Conservation (phyloP, 2,329 filamentous ascomycete species). For the Neonectria coccinea region DNA sequence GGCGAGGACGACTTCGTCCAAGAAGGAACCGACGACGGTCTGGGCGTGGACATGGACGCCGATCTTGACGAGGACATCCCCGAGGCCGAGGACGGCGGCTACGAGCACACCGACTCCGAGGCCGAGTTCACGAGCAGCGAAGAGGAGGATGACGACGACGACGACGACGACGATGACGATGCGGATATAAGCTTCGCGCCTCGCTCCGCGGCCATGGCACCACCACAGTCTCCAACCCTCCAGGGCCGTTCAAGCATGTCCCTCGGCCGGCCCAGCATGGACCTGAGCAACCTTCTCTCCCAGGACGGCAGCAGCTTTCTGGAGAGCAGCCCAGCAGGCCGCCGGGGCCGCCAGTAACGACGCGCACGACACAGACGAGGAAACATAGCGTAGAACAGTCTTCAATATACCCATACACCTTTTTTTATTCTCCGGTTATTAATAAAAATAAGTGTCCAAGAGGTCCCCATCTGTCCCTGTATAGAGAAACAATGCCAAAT, state of each 20-base stretch:
- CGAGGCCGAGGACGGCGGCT: conserved; percentile 72
- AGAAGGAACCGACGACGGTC: conserved; percentile 45
- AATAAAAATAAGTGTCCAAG: conserved; percentile 6
- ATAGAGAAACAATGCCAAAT: conserved; percentile 10
- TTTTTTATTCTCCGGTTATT: conserved; percentile 29
- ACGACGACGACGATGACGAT: conserved; percentile 45
- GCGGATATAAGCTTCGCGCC: conserved; percentile 55
- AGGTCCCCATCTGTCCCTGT: not conserved
- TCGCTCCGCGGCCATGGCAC: conserved; percentile 49
- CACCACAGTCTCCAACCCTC: conserved; percentile 55
- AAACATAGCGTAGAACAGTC: conserved; percentile 29
- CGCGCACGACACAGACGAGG: conserved; percentile 20
- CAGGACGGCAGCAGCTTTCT: conserved; percentile 69
- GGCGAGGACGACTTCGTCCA: conserved; percentile 70
- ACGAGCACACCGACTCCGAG: conserved; percentile 84
- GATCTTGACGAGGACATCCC: conserved; percentile 79
- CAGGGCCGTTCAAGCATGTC: conserved; percentile 45
- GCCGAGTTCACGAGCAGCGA: conserved; percentile 68
- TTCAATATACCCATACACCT: conserved; percentile 40
- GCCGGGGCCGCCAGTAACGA: conserved; percentile 49
- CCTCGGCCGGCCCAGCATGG: conserved; percentile 61
- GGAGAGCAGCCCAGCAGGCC: conserved; percentile 65
- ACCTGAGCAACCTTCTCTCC: conserved; percentile 67
- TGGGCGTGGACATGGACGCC: conserved; percentile 67
- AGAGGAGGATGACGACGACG: conserved; percentile 52